Percentiles rank a stretch among this genome's conserved stretches.
phyloP scores from a whole-genome alignment of 106 monocot genomes.

The Allium fistulosum region DNA sequence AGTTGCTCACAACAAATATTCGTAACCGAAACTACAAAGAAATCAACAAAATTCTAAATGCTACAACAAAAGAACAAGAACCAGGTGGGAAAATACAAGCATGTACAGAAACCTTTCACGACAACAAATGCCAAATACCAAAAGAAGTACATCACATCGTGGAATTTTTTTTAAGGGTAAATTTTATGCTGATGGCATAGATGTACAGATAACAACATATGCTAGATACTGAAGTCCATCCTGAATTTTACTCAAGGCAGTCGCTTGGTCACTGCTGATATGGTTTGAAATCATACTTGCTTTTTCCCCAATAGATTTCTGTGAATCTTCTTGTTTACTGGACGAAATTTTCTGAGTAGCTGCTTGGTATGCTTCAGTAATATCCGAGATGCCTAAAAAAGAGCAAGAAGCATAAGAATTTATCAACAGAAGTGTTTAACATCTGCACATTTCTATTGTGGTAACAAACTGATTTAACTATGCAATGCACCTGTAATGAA shows the following conservation, averaged over 20 bases:
- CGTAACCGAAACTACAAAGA: too few relatives aligned
- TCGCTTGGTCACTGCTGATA: slow-evolving; percentile 37
- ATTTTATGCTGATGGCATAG: slow-evolving; percentile 55
- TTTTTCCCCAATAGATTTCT: slow-evolving; percentile 52
- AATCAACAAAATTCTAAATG: too few relatives aligned
- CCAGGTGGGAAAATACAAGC: neutral
- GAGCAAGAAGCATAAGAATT: neutral
- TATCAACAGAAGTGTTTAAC: neutral
- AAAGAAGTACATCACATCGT: too few relatives aligned
- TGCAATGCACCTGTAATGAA: slow-evolving; percentile 54
- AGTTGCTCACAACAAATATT: too few relatives aligned
- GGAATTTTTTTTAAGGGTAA: neutral
- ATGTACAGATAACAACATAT: slow-evolving; percentile 72
- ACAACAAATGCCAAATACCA: neutral
- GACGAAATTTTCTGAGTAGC: slow-evolving; percentile 28
- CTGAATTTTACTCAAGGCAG: slow-evolving; percentile 75
- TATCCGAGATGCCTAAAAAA: slow-evolving; percentile 64
- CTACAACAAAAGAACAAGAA: neutral
- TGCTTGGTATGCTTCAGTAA: slow-evolving; percentile 64
- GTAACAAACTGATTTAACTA: neutral
- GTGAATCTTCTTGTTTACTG: slow-evolving; percentile 6
- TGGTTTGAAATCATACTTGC: slow-evolving; percentile 54
- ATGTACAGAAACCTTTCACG: neutral
- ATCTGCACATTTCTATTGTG: neutral
- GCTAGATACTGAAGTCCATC: slow-evolving; percentile 72